phyloP scores from a whole-genome alignment of 75 land plant genomes.

The Pinus taeda region DNA sequence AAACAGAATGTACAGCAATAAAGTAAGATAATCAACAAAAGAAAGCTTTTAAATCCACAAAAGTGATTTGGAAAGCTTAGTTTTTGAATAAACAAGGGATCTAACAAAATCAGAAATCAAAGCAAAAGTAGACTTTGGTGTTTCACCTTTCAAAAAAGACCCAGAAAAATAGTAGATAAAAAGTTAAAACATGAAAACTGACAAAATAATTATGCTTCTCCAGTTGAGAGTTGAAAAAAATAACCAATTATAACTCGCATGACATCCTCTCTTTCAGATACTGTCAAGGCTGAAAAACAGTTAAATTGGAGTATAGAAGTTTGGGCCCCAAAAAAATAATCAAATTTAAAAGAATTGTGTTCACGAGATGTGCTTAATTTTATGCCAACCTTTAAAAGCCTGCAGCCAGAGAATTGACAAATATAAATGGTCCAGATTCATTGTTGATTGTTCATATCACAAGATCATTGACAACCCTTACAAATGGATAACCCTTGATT shows the following conservation, averaged over 20 bases:
- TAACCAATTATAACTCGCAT: neutral
- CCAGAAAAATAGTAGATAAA: neutral
- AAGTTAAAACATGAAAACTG: neutral
- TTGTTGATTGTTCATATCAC: neutral
- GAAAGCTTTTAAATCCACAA: neutral
- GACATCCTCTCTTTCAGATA: neutral
- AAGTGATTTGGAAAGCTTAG: too few relatives aligned
- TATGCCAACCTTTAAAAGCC: neutral
- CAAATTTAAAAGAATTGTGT: neutral
- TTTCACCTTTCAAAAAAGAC: neutral
- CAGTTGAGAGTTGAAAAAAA: neutral
- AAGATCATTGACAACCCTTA: neutral
- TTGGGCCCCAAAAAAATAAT: neutral
- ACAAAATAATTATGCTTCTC: neutral
- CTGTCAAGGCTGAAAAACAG: neutral
- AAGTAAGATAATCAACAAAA: neutral
- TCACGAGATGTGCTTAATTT: neutral
- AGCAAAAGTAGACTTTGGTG: neutral
- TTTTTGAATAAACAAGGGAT: neutral
- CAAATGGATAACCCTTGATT: neutral
- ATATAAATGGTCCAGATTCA: neutral
- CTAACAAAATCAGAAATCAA: neutral
- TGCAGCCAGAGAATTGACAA: neutral
- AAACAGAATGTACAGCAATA: neutral
- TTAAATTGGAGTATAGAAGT: neutral